Evolutionary conservation across 2,329 filamentous ascomycete species (phyloP).

Genomic region (Stenocarpella maydis): DNA sequence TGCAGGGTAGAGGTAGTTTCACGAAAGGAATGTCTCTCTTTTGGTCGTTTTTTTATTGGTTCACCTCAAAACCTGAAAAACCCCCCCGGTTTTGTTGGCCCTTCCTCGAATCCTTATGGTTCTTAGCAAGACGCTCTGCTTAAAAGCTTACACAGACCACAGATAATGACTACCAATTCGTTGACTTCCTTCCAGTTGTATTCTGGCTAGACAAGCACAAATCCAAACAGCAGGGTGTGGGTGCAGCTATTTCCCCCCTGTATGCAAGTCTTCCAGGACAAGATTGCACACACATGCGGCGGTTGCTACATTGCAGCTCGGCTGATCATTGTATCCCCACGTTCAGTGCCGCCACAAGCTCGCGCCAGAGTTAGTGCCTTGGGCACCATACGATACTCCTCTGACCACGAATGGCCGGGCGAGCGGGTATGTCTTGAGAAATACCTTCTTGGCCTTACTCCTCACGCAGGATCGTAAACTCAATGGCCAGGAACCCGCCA

Average conservation of each 20-base stretch:
- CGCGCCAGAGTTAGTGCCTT: neutral
- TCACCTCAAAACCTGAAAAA: neutral
- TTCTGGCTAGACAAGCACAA: too few relatives aligned
- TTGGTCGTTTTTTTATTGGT: neutral
- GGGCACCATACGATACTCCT: neutral
- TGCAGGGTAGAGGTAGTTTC: neutral
- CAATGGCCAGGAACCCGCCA: slow-evolving; percentile 31
- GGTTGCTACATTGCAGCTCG: neutral
- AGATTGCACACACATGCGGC: too few relatives aligned
- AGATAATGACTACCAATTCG: neutral
- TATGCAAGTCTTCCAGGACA: too few relatives aligned
- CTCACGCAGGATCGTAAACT: slow-evolving; percentile 31
- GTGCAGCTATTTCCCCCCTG: too few relatives aligned
- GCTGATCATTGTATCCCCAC: neutral
- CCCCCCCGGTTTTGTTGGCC: neutral
- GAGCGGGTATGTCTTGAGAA: neutral
- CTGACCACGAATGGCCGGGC: neutral
- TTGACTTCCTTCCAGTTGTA: too few relatives aligned
- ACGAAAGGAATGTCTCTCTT: neutral
- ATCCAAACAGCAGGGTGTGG: too few relatives aligned
- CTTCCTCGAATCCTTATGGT: too few relatives aligned
- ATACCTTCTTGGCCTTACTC: neutral
- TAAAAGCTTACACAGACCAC: neutral
- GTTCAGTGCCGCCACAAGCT: neutral
- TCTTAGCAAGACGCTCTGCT: too few relatives aligned